A percentile compares a stretch with the other conserved stretches of the same genome.
Evolutionary conservation across 2,329 filamentous ascomycete genomes (phyloP).

Genomic region (Ophiostoma triangulosporum): DNA sequence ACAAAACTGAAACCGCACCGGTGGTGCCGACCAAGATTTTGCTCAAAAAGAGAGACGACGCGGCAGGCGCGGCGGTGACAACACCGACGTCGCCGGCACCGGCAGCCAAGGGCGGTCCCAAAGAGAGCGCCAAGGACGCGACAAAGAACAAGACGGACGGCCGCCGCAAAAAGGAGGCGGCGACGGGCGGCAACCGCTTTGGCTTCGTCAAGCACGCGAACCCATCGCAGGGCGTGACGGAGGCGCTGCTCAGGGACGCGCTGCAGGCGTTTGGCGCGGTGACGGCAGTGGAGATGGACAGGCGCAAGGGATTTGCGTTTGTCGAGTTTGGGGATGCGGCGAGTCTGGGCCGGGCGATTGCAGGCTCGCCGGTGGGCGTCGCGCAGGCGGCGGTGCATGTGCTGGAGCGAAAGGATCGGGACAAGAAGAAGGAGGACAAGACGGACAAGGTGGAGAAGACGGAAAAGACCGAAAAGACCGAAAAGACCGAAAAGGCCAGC

Average conservation of each 20-base stretch:
- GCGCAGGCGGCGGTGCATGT: conserved; percentile 81
- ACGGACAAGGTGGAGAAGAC: not conserved
- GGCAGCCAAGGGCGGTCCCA: not conserved
- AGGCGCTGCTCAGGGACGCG: conserved; percentile 60
- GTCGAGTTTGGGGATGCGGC: conserved; percentile 71
- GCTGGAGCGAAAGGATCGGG: conserved; percentile 60
- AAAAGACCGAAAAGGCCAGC: not conserved
- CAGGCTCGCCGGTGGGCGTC: conserved; percentile 67
- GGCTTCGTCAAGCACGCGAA: conserved; percentile 76
- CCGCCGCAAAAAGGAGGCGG: conserved; percentile 13
- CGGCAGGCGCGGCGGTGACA: conserved; percentile 9
- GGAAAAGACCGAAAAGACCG: not conserved
- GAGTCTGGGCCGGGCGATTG: conserved; percentile 62
- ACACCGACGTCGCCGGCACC: conserved; percentile 8
- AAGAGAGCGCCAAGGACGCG: not conserved
- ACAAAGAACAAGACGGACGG: not conserved
- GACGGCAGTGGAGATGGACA: conserved; percentile 77
- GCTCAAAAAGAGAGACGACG: conserved; percentile 26
- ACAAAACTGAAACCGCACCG: not conserved
- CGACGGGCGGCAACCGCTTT: conserved; percentile 39
- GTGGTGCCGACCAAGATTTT: conserved; percentile 20
- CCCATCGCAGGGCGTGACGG: conserved; percentile 81
- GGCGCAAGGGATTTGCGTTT: conserved; percentile 88
- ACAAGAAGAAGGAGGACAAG: not conserved
- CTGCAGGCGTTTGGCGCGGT: conserved; percentile 63